Percentiles rank a stretch among this genome's conserved stretches.
Evolutionary conservation across 345 rosid genomes (phyloP).

Genomic region (Sonneratia caseolaris): DNA sequence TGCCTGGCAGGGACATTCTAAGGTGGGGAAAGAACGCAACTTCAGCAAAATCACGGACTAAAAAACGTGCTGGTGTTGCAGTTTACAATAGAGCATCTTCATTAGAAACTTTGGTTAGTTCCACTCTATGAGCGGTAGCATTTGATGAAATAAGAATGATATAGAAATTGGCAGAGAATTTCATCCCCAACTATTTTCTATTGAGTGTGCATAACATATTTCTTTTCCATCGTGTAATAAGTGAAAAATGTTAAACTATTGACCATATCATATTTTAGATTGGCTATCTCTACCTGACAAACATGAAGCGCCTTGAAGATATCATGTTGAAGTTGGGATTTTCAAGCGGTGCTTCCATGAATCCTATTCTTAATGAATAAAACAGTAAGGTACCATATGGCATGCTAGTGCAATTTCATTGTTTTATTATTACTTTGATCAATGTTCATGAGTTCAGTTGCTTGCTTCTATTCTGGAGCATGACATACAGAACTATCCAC

Average conservation of each 20-base stretch:
- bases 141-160: neutral
- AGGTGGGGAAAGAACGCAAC: conserved; percentile 59
- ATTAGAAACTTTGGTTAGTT: conserved; percentile 52
- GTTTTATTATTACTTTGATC: neutral
- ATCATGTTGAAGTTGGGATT: conserved; percentile 79
- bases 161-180: neutral
- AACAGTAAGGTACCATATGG: conserved; percentile 19
- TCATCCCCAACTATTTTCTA: neutral
- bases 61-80: conserved; percentile 47
- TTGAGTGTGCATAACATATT: neutral
- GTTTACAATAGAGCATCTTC: conserved; percentile 67
- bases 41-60: conserved; percentile 44
- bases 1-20: conserved; percentile 35
- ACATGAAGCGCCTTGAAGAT: conserved; percentile 62
- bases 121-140: conserved; percentile 2
- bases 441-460: neutral
- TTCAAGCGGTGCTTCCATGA: conserved; percentile 42
- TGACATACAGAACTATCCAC: neutral
- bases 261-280: conserved; percentile 29
- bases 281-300: conserved; percentile 72
- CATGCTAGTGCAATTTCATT: neutral
- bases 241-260: neutral
- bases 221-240: neutral
- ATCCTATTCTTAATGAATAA: conserved; percentile 31
- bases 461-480: neutral